Conservation (phyloP, 805 yeast species). For the Cyberlindnera samutprakarnensis region DNA sequence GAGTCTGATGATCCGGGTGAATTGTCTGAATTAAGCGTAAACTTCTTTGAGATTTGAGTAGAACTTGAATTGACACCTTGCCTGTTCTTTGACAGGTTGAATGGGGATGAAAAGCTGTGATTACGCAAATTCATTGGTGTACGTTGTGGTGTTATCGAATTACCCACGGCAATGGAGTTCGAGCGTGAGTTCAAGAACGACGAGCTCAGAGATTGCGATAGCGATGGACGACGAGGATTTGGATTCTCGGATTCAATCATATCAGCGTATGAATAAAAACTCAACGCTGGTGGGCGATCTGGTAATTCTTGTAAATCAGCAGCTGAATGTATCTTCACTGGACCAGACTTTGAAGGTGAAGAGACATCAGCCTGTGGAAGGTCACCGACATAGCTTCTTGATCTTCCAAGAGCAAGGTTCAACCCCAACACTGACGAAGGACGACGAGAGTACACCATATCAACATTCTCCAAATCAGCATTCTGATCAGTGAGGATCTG, state of each 20-base stretch:
- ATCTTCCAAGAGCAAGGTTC: conserved; percentile 31
- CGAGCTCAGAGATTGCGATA: conserved; percentile 34
- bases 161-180: conserved; percentile 10
- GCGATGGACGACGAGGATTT: conserved; percentile 52
- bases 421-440: conserved; percentile 46
- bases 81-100: conserved; percentile 14
- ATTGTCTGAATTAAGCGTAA: conserved; percentile 14
- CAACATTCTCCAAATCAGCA: conserved; percentile 60
- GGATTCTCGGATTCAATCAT: conserved; percentile 61
- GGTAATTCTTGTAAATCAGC: conserved; percentile 13
- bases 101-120: conserved; percentile 28
- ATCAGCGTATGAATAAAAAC: conserved; percentile 75
- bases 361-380: conserved; percentile 2
- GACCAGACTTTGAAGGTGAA: conserved; percentile 14
- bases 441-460: conserved; percentile 58
- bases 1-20: conserved; percentile 24
- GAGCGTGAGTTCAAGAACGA: conserved; percentile 20
- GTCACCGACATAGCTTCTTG: conserved; percentile 22
- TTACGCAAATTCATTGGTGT: conserved; percentile 8
- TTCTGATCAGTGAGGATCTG: conserved; percentile 49
- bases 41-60: conserved; percentile 14
- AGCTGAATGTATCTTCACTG: conserved; percentile 18
- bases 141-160: conserved; percentile 20
- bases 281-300: conserved; percentile 22
- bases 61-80: no score